These are phyloP conservation scores for Phytopythium montanum DNA, from an alignment of 352 stramenopile genomes.

Conservation along the genomic window DNA sequence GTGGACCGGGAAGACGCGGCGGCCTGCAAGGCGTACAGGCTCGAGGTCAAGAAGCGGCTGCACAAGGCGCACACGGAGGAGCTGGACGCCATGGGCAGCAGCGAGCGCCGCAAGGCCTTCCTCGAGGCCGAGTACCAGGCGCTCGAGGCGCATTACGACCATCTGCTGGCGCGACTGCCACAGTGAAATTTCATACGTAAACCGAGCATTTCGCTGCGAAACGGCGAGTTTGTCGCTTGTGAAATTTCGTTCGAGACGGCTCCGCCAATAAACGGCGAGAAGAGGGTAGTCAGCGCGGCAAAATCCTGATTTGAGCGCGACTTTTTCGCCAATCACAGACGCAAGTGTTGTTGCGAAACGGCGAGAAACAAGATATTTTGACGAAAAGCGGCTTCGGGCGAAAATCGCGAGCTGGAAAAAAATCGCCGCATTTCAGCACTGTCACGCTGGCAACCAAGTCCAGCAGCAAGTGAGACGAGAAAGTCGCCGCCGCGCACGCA, in stretches of 20 bases:
- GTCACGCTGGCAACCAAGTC: not conserved
- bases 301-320: constrained; percentile 14
- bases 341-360: not conserved
- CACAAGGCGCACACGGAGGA: constrained; percentile 66
- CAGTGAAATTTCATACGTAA: not conserved
- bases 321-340: constrained; percentile 13
- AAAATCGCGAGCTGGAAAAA: not conserved
- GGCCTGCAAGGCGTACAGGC: constrained; percentile 57
- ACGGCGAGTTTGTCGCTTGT: no score
- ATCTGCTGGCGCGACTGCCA: constrained; percentile 26
- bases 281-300: not conserved
- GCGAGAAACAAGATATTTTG: not conserved
- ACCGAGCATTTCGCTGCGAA: not conserved
- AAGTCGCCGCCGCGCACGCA: not conserved
- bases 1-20: constrained; percentile 45
- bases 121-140: constrained; percentile 59
- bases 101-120: constrained; percentile 73
- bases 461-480: not conserved
- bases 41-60: constrained; percentile 84
- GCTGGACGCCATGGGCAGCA: constrained; percentile 63
- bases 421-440: not conserved
- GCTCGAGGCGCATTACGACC: constrained; percentile 48
- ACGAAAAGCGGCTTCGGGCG: not conserved
- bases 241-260: not conserved
- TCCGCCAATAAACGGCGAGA: not conserved